Evolutionary conservation across 768 basidiomycete species (phyloP), one percentile per base, ranked within the genome.

Genomic region (Stropharia rugosoannulata): DNA sequence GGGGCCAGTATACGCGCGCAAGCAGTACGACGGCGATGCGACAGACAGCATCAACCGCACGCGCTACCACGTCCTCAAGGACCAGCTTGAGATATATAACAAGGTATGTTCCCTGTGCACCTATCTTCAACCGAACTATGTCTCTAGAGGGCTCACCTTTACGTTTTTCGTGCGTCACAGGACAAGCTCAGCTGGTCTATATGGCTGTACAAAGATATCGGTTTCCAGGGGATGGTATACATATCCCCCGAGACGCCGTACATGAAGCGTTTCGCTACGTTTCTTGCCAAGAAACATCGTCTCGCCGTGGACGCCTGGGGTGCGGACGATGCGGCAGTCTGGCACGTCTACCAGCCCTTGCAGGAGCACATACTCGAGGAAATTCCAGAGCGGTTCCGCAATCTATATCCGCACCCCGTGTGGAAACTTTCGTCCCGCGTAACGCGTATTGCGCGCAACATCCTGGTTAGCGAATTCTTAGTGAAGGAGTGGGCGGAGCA

Each of bases 181-280:
- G 84, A 83, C 61, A 81, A 80, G 25, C 68, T 87, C 53, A 84
- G 82, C 66, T 92, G 89, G 90, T 85, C 86, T 0, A 93, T 93
- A 73, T 93, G 92, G 92, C 72, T 91, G 16, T 93, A 89, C 80
- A 93, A 89, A 63, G 87, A 90, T 62, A 87, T 89, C 61, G 89
- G 89, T n/a, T 88, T 87, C 78, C 87, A 90, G 71, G 90, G 90
- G 37, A 90, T 93, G 89, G 85, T 89, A 27, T 82, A 89, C 69
- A 76, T 86, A 62, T 79, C 80, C n/a, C 77, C 74, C 11, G 80
- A 85, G 12, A 85, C 89, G 3, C 78, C 87, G 3, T 93, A 90
- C 73, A 85, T 86, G 77, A 80, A 73, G 48, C 81, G 87, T 48
- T 80, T 93, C 73, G 71, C 74, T 45, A 74, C 80, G 32, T 90